phyloP scores from a whole-genome alignment of 208 protist species.

The Kentomonas sorsogonicus region DNA sequence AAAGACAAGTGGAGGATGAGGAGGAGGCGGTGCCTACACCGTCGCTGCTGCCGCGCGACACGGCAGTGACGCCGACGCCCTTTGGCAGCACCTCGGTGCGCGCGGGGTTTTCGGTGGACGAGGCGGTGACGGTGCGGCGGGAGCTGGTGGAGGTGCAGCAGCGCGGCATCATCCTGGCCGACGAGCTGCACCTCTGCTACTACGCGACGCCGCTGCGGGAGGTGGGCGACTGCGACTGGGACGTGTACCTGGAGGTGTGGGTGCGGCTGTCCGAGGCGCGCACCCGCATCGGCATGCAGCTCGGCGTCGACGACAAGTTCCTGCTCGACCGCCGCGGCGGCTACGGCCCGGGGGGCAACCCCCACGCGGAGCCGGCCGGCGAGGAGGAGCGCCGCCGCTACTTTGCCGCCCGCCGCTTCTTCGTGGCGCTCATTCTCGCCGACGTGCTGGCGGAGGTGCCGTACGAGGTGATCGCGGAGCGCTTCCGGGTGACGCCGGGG shows the following conservation, averaged over 20 bases:
- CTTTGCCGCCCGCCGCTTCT: slow-evolving; percentile 85
- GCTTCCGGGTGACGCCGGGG: slow-evolving; percentile 73
- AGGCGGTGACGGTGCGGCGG: slow-evolving; percentile 59
- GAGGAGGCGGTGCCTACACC: neutral
- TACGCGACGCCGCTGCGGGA: slow-evolving; percentile 83
- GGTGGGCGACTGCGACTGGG: slow-evolving; percentile 72
- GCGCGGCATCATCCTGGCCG: slow-evolving; percentile 71
- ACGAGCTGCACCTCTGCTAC: slow-evolving; percentile 90
- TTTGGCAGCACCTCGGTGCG: slow-evolving; percentile 72
- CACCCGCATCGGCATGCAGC: slow-evolving; percentile 69
- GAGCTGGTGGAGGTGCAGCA: slow-evolving; percentile 67
- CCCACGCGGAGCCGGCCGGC: neutral
- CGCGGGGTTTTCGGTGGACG: slow-evolving; percentile 78
- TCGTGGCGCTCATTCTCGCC: slow-evolving; percentile 80
- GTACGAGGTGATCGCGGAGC: slow-evolving; percentile 48
- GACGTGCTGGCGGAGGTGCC: slow-evolving; percentile 84
- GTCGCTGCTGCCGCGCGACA: too few relatives aligned
- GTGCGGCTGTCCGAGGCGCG: slow-evolving; percentile 55
- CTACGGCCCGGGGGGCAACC: slow-evolving; percentile 14
- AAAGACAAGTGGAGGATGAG: neutral
- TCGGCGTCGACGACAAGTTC: slow-evolving; percentile 72
- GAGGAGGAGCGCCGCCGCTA: slow-evolving; percentile 30
- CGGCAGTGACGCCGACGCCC: slow-evolving; percentile 34
- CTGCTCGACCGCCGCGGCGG: slow-evolving; percentile 71
- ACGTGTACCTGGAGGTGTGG: slow-evolving; percentile 51